Evolutionary conservation across 192 early-diverging fungal genomes (phyloP).

Genomic region (Pilaira anomala): DNA sequence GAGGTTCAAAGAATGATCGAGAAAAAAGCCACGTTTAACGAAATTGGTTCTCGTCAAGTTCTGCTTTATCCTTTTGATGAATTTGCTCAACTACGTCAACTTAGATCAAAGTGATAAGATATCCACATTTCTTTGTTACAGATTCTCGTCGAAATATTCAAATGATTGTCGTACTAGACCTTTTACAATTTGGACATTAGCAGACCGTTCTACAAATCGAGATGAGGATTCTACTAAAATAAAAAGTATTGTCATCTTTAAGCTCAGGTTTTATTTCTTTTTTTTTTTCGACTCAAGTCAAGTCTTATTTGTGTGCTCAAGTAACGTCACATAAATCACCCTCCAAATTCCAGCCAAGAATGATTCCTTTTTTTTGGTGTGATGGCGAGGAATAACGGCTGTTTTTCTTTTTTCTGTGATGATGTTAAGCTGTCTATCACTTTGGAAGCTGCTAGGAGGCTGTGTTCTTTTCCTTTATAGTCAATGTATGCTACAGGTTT

Average conservation of each 20-base stretch:
- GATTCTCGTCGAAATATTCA: conserved; percentile 11
- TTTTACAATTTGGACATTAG: conserved; percentile 16
- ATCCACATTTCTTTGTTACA: conserved; percentile 7
- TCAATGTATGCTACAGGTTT: conserved; percentile 19
- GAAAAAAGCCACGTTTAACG: background rate
- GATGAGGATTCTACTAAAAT: background rate
- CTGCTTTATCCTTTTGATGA: conserved; percentile 19
- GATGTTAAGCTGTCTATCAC: background rate
- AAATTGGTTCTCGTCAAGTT: conserved; percentile 10
- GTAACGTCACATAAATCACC: too few species aligned
- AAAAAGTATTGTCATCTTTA: too few species aligned
- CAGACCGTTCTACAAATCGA: background rate
- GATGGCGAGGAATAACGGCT: background rate
- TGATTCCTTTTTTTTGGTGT: background rate
- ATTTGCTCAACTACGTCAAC: conserved; percentile 16
- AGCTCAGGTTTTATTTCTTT: too few species aligned
- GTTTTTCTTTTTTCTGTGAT: background rate
- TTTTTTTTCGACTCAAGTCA: too few species aligned
- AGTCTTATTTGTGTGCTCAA: too few species aligned
- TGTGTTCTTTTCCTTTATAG: conserved; percentile 15
- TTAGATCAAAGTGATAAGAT: conserved; percentile 13
- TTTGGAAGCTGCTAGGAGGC: conserved; percentile 3
- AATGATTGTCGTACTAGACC: conserved; percentile 8
- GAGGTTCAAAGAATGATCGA: conserved; percentile 12
- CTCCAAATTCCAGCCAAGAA: too few species aligned